Conservation (phyloP, 768 basidiomycete species). For the Macrolepiota fuliginosa region DNA sequence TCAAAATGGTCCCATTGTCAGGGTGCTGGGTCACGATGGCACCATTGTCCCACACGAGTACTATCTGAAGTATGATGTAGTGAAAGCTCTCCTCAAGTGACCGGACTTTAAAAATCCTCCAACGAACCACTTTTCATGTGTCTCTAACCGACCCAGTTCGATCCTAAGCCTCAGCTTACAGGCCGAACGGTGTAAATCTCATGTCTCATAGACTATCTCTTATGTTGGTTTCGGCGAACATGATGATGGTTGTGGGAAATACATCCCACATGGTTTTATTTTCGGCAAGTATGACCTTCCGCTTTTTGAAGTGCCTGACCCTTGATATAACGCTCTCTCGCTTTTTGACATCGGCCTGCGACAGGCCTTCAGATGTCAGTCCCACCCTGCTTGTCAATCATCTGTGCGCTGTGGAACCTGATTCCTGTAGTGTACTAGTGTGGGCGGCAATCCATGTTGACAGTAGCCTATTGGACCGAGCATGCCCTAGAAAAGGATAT, state of each 20-base stretch:
- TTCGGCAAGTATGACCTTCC: no score
- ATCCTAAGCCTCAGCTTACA: not conserved
- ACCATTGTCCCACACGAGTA: not conserved
- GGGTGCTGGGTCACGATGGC: not conserved
- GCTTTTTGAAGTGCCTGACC: no score
- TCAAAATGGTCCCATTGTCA: not conserved
- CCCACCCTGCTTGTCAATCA: no score
- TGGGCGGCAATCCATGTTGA: not conserved
- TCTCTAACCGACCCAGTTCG: not conserved
- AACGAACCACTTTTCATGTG: not conserved
- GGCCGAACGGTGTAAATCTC: not conserved
- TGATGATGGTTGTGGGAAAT: no score
- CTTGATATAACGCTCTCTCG: no score
- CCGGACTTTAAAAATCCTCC: not conserved
- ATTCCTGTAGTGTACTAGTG: no score
- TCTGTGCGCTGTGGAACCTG: no score
- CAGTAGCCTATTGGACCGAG: not conserved
- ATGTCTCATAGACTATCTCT: not conserved
- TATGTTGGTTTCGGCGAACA: not conserved
- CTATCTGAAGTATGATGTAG: not conserved
- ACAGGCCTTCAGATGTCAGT: no score
- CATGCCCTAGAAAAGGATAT: not conserved
- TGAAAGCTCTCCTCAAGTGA: not conserved
- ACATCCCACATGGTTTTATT: no score
- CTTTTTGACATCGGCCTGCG: no score